Evolutionary conservation across 768 basidiomycete species (phyloP), one percentile per base, ranked within the genome.

Genomic region (Lyophyllum semitale): DNA sequence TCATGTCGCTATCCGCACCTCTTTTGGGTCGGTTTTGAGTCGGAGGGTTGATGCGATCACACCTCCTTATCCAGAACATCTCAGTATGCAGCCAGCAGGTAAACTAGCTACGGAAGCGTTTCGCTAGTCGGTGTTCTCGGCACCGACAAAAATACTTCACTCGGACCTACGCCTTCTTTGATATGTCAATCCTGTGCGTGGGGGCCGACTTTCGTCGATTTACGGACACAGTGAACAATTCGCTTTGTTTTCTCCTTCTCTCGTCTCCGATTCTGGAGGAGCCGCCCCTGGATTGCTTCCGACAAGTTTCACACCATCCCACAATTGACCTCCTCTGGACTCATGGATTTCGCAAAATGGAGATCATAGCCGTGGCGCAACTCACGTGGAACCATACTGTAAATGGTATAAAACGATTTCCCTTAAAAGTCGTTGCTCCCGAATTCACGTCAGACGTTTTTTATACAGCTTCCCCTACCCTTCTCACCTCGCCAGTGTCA

Each of bases 331-430:
- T n/a, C 23, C 25, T 26, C 35, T 8, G 32, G 47, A 48, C 54
- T 55, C 47, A 22, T 42, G 18, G 32, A 15, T n/a, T 15, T 29
- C 17, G 12, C 18, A 38, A 50, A 41, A 9, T 48, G 20, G 22
- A 11, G 17, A 46, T 13, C 25, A 35, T 13, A 33, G 37, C 33
- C 54, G 59, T 60, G 55, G 59, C 59, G 59, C 55, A 54, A 50
- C 43, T 46, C 58, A 59, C 54, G 59, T 56, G 54, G 25, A 30
- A 42, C 17, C 25, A 37, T n/a, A 44, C 7, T n/a, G 42, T 42
- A 43, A 32, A 22, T 20, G 20, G 44, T 53, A 55, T 53, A 56
- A 46, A 52, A n/a, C n/a, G n/a, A n/a, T 18, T 15, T 17, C 7
- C 25, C 13, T 20, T 9, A 7, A 20, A 23, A 23, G 15, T 17